Conservation (phyloP, 805 yeast genomes). For the Wickerhamomyces rabaulensis region DNA sequence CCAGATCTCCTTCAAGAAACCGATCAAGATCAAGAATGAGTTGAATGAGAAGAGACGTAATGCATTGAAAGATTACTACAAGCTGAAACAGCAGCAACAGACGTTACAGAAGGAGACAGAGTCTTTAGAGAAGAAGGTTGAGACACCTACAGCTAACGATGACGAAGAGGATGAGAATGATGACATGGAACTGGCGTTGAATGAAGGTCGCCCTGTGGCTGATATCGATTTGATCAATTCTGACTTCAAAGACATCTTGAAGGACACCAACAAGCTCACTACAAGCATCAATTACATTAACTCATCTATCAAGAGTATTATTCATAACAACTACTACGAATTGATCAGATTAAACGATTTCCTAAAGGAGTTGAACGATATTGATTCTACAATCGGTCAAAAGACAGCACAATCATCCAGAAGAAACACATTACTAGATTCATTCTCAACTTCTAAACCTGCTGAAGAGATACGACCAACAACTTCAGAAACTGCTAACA, state of each 20-base stretch:
- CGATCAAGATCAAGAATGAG: conserved; percentile 18
- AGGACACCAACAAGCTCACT: conserved; percentile 36
- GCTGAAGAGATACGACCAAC: not conserved
- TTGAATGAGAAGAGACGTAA: conserved; percentile 28
- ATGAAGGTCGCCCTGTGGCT: conserved; percentile 10
- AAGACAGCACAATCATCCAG: not conserved
- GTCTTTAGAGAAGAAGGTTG: not conserved
- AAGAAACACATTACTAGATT: conserved; percentile 11
- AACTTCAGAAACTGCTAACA: not conserved
- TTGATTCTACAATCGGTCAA: conserved; percentile 11
- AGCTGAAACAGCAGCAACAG: conserved; percentile 28
- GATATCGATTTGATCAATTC: conserved; percentile 25
- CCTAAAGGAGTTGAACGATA: conserved; percentile 32
- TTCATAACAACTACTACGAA: conserved; percentile 73
- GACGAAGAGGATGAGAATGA: conserved; percentile 18
- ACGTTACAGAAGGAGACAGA: conserved; percentile 6
- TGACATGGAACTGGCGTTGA: conserved; percentile 25
- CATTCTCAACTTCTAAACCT: not conserved
- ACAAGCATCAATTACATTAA: conserved; percentile 46
- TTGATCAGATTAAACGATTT: conserved; percentile 62
- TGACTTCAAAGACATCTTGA: conserved; percentile 28
- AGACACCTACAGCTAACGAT: not conserved
- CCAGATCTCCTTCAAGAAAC: conserved; percentile 22
- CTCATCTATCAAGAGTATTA: conserved; percentile 61
- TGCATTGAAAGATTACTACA: conserved; percentile 39